Base-by-base conservation (phyloP, 2,329 filamentous ascomycete species). In the Pseudogymnoascus sp. region DNA sequence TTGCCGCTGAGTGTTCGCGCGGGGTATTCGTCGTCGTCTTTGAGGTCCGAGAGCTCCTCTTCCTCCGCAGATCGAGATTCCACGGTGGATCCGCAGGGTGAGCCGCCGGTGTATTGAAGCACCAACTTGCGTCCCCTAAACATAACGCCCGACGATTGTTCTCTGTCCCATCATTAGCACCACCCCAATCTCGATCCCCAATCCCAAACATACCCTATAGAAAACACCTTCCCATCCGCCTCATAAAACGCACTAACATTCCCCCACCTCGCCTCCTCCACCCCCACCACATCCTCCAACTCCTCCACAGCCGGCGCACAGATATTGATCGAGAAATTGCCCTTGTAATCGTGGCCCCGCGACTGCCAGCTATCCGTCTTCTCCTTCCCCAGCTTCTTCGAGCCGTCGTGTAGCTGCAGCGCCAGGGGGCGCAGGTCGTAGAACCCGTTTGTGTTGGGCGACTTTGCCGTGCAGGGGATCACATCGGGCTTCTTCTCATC, bases 261-360 rank as follows among this genome's bases (percentile, higher is more conserved):
- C 75, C 78, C 79, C 86, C 86, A 90, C 59, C 80, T 70, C 63
- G 74, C 73, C 74, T 83, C 79, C 50, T 86, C 80, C 42, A 93
- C 74, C n/a, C 87, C 89, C 10, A 83, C 81, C 9, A 89, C 83
- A 66, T 85, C 79, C 46, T 81, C 77, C 19, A 89, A 78, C 15
- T 83, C 78, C 68, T 89, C 84, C 15, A 92, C 82, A n/a, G 93
- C 88, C 1, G 89, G 80, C 37, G 82, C 86, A 77, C 90, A 95
- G 69, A 95, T 87, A 76, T 95, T 95, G 70, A 93, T 73, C 1
- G 90, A 93, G 71, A 95, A 95, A 77, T 93, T 93, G 67, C 85
- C 84, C 66, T 84, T 85, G 69, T 92, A 90, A 75, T 93, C 90
- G 73, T 86, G 89, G 35, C 90, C 90, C 64, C 83, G 83, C 7